A percentile compares a stretch with the other conserved stretches of the same genome.
These are phyloP conservation scores for Irpex sp. DNA, from an alignment of 1,284 basidiomycete species.

Conservation along the genomic window DNA sequence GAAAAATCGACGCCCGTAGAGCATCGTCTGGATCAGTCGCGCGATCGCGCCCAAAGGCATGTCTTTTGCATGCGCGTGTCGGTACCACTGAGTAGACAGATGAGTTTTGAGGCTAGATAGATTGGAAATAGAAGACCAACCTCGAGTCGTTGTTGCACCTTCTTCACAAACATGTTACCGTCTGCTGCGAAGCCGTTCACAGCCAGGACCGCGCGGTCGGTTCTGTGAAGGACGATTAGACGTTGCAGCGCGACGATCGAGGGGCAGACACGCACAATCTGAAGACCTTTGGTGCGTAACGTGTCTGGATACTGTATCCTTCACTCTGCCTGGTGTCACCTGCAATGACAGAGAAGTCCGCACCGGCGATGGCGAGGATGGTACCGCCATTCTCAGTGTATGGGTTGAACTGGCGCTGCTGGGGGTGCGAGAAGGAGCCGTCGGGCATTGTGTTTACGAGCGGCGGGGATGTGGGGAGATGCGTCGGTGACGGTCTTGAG, in stretches of 20 bases:
- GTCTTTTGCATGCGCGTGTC: constrained; percentile 90
- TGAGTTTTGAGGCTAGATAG: constrained; percentile 4
- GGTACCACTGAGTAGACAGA: constrained; percentile 73
- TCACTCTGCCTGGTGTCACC: constrained; percentile 94
- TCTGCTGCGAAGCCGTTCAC: constrained; percentile 96
- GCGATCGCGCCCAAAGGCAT: constrained; percentile 93
- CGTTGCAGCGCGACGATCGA: constrained; percentile 4
- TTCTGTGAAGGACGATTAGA: constrained; percentile 44
- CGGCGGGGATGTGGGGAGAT: not conserved
- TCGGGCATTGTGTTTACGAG: constrained; percentile 33
- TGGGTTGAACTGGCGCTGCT: constrained; percentile 75
- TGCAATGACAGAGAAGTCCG: constrained; percentile 89
- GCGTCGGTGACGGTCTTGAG: constrained; percentile 5
- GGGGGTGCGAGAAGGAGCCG: constrained; percentile 39
- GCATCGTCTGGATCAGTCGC: constrained; percentile 92
- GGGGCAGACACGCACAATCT: constrained; percentile 53
- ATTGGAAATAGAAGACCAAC: constrained; percentile 37
- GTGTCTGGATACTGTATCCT: constrained; percentile 92
- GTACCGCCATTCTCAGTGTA: constrained; percentile 92
- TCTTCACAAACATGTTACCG: constrained; percentile 94
- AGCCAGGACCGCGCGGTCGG: constrained; percentile 89
- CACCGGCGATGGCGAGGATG: constrained; percentile 91
- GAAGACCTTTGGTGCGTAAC: constrained; percentile 93
- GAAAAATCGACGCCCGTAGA: constrained; percentile 93
- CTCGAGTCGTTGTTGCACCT: constrained; percentile 89